A percentile compares a stretch with the other conserved stretches of the same genome.
These are phyloP conservation scores for Colletotrichum camelliae DNA, from an alignment of 2,329 filamentous ascomycete genomes.

Conservation along the genomic window DNA sequence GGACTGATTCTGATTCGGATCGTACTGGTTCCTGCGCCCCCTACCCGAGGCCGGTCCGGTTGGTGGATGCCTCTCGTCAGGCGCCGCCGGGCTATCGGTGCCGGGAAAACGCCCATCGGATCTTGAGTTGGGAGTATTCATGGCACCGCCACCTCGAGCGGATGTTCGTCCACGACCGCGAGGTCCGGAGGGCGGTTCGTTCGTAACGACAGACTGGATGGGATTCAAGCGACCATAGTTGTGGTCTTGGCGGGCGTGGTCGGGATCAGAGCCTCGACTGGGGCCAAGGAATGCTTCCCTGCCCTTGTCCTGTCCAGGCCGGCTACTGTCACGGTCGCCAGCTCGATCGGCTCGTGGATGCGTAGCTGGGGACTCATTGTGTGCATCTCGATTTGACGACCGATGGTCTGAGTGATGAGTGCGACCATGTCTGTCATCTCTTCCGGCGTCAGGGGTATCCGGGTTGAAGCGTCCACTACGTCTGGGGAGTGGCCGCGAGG, in stretches of 20 bases:
- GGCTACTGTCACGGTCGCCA: slow-evolving; percentile 43
- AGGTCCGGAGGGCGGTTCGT: slow-evolving; percentile 60
- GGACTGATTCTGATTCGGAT: background rate
- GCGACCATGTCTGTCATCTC: slow-evolving; percentile 55
- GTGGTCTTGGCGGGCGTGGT: slow-evolving; percentile 62
- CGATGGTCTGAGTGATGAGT: slow-evolving; percentile 42
- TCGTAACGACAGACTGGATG: slow-evolving; percentile 46
- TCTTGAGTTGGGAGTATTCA: slow-evolving; percentile 41
- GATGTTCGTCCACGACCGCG: slow-evolving; percentile 54
- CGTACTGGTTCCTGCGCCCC: slow-evolving; percentile 37
- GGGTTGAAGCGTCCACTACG: slow-evolving; percentile 39
- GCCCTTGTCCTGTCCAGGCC: slow-evolving; percentile 42
- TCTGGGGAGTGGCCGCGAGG: slow-evolving; percentile 55
- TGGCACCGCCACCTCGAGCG: slow-evolving; percentile 38
- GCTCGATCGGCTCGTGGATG: slow-evolving; percentile 42
- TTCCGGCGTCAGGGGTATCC: slow-evolving; percentile 40
- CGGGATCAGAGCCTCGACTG: slow-evolving; percentile 48
- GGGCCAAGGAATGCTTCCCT: slow-evolving; percentile 46
- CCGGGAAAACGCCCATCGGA: slow-evolving; percentile 47
- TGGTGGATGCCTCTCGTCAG: slow-evolving; percentile 54
- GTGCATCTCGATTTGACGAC: slow-evolving; percentile 31
- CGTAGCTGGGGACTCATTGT: slow-evolving; percentile 31
- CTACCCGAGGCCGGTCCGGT: slow-evolving; percentile 59
- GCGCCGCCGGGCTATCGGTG: slow-evolving; percentile 49
- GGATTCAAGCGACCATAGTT: slow-evolving; percentile 68